Evolutionary conservation across 2,329 filamentous ascomycete genomes (phyloP).

Genomic region (Furcasterigmium sp.): DNA sequence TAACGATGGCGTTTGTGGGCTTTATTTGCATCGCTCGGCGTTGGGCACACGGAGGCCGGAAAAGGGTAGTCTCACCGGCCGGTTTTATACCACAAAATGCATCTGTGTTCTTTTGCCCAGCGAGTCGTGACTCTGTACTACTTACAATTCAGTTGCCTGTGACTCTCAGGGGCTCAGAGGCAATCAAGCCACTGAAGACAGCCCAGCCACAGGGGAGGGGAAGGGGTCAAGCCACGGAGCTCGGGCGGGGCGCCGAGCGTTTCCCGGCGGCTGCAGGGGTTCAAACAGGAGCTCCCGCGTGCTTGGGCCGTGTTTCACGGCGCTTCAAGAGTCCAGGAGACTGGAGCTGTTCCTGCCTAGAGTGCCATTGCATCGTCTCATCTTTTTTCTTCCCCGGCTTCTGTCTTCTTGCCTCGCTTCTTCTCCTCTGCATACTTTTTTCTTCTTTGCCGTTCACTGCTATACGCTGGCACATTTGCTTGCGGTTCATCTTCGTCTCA

Average conservation of each 20-base stretch:
- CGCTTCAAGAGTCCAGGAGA: not conserved
- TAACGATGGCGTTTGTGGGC: not conserved
- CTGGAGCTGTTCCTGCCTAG: no score
- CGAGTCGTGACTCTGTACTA: no score
- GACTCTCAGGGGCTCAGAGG: no score
- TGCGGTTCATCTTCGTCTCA: not conserved
- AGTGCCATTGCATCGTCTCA: not conserved
- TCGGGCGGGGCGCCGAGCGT: not conserved
- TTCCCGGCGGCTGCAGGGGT: constrained; percentile 1
- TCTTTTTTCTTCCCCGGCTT: not conserved
- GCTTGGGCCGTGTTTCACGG: constrained; percentile 3
- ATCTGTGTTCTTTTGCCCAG: no score
- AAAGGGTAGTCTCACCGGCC: not conserved
- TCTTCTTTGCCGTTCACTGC: not conserved
- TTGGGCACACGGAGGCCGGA: constrained; percentile 4
- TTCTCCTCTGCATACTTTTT: not conserved
- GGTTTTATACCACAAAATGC: not conserved
- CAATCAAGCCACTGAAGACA: no score
- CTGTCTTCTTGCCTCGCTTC: not conserved
- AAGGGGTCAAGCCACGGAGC: not conserved
- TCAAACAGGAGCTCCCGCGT: constrained; percentile 2
- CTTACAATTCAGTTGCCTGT: no score
- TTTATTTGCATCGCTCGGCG: constrained; percentile 13
- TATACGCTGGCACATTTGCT: not conserved
- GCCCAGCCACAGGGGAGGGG: no score